These are phyloP conservation scores for Mucor circinelloides DNA, from an alignment of 371 early-diverging fungal genomes.

Conservation along the genomic window DNA sequence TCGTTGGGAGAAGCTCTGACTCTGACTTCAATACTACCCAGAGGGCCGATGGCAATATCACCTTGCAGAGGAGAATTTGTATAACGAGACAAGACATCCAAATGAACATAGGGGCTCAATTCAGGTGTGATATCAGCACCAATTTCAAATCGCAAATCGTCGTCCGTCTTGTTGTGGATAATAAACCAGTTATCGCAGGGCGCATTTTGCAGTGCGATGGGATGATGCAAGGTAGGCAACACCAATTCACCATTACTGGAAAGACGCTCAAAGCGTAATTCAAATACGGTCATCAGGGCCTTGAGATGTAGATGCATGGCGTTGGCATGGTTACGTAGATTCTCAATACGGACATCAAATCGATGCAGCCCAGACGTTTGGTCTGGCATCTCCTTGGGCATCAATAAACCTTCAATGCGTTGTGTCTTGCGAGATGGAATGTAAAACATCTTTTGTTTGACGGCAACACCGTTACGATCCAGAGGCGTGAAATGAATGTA, in stretches of 20 bases:
- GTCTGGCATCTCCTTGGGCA: conserved; percentile 60
- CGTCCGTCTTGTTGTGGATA: conserved; percentile 72
- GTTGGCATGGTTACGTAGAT: conserved; percentile 72
- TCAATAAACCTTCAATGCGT: conserved; percentile 55
- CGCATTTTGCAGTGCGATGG: conserved; percentile 54
- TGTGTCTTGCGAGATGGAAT: conserved; percentile 43
- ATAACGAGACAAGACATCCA: conserved; percentile 81
- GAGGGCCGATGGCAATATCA: conserved; percentile 67
- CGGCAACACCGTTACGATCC: conserved; percentile 20
- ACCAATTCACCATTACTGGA: conserved; percentile 61
- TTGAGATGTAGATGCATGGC: conserved; percentile 54
- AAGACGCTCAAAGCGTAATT: conserved; percentile 79
- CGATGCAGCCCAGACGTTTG: conserved; percentile 55
- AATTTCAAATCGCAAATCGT: conserved; percentile 82
- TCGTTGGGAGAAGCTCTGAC: conserved; percentile 74
- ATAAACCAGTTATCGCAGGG: conserved; percentile 87
- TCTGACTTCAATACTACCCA: conserved; percentile 75
- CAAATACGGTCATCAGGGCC: conserved; percentile 71
- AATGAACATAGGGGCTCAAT: conserved; percentile 59
- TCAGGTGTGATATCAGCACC: conserved; percentile 65
- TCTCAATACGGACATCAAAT: conserved; percentile 58
- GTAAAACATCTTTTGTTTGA: conserved; percentile 32
- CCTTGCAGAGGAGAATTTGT: conserved; percentile 83
- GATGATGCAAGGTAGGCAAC: conserved; percentile 76
- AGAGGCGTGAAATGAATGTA: conserved; percentile 48